These are phyloP conservation scores for Acephala macrosclerotiorum DNA, from an alignment of 2,329 filamentous ascomycete species.

Conservation along the genomic window DNA sequence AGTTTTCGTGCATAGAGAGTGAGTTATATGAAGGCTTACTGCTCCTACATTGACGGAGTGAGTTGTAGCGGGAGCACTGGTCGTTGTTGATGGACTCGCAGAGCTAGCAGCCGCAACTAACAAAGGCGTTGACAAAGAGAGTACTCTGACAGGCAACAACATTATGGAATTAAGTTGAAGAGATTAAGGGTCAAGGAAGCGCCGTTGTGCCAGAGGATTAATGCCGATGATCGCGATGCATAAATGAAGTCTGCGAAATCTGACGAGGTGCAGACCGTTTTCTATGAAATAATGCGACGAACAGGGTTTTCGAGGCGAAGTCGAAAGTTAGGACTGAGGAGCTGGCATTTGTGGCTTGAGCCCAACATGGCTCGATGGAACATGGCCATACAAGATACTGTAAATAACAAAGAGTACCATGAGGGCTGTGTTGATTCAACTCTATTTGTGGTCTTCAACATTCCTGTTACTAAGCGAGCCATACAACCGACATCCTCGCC, in stretches of 20 bases:
- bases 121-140: background rate
- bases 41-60: slow-evolving; percentile 25
- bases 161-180: background rate
- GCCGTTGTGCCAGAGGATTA: background rate
- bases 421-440: background rate
- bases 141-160: background rate
- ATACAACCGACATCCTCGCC: background rate
- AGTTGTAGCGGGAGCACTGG: slow-evolving; percentile 18
- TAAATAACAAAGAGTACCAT: background rate
- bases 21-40: slow-evolving; percentile 17
- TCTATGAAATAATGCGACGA: background rate
- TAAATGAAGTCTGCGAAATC: background rate
- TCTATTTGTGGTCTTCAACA: slow-evolving; percentile 3
- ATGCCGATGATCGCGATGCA: background rate
- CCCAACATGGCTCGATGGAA: background rate
- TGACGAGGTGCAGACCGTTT: background rate
- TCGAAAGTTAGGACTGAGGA: background rate
- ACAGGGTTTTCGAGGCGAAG: background rate
- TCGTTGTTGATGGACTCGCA: slow-evolving; percentile 17
- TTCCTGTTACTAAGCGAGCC: slow-evolving; percentile 15
- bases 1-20: background rate
- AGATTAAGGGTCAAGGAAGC: background rate
- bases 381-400: background rate
- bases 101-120: background rate
- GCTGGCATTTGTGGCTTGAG: slow-evolving; percentile 1